Evolutionary conservation across 139 green algal species (phyloP).

Genomic region (Yamagishiella unicocca): DNA sequence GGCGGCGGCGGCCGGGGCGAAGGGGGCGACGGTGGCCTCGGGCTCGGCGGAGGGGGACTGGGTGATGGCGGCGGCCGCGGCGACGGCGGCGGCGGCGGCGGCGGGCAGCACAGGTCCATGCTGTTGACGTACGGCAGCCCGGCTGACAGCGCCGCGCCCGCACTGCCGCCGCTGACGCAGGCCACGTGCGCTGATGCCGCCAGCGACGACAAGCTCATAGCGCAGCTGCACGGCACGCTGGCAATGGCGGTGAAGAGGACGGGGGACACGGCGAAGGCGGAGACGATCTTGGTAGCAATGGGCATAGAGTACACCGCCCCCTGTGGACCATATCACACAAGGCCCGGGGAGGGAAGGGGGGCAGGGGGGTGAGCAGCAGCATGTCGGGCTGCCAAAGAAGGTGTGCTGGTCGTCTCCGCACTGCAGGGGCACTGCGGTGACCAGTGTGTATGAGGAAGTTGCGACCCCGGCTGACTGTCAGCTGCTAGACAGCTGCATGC

Average conservation of each 20-base stretch:
- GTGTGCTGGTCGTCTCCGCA: too few species aligned
- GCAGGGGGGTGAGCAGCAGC: neutral
- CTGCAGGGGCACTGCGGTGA: too few species aligned
- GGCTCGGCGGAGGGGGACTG: neutral
- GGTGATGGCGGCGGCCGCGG: neutral
- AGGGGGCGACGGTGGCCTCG: too few species aligned
- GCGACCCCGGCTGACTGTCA: too few species aligned
- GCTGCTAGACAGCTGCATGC: too few species aligned
- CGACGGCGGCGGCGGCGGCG: neutral
- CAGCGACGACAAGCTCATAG: neutral
- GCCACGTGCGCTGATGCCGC: neutral
- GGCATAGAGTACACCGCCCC: neutral
- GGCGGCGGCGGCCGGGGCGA: too few species aligned
- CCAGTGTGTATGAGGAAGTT: too few species aligned
- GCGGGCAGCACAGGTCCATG: constrained; percentile 9
- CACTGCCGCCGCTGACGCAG: neutral
- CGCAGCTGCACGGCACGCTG: constrained; percentile 1
- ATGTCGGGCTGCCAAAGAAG: too few species aligned
- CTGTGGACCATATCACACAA: too few species aligned
- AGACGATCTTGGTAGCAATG: neutral
- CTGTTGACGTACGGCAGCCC: neutral
- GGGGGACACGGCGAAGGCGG: neutral
- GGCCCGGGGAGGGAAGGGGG: neutral
- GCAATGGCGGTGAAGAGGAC: neutral
- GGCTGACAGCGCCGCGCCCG: neutral